Conservation (phyloP, 345 rosid species). For the Anastatica hierochuntica region DNA sequence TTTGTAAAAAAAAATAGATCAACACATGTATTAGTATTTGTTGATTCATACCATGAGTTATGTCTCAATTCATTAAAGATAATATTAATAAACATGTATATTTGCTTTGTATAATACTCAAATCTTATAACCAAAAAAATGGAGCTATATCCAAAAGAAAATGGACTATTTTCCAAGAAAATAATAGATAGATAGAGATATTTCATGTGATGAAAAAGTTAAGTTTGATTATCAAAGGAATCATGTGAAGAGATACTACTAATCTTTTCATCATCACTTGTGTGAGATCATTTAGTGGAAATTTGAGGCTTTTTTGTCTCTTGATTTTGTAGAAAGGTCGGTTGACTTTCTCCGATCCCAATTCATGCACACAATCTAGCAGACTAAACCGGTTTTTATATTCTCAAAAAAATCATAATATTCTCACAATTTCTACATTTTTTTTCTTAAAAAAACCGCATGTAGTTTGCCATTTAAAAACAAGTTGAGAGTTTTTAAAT, state of each 20-base stretch:
- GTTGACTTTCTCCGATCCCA: slow-evolving; percentile 6
- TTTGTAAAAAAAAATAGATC: not conserved
- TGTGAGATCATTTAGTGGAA: slow-evolving; percentile 8
- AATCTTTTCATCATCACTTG: not conserved
- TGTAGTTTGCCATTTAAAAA: too few relatives aligned
- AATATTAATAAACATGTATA: too few relatives aligned
- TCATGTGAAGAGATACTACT: not conserved
- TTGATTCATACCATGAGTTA: slow-evolving; percentile 11
- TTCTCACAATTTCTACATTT: too few relatives aligned
- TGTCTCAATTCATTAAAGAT: slow-evolving; percentile 8
- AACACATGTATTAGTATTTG: not conserved
- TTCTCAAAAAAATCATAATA: too few relatives aligned
- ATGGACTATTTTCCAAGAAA: too few relatives aligned
- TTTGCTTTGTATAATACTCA: too few relatives aligned
- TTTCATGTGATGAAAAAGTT: too few relatives aligned
- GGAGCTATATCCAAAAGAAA: too few relatives aligned
- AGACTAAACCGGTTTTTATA: too few relatives aligned
- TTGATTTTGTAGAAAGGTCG: slow-evolving; percentile 17
- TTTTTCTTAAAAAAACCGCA: too few relatives aligned
- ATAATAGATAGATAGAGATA: too few relatives aligned
- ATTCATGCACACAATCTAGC: slow-evolving; percentile 16
- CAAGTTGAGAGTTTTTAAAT: slow-evolving; percentile 3
- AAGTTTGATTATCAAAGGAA: not conserved
- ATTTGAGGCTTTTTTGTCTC: slow-evolving; percentile 10
- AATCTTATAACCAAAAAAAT: too few relatives aligned